Conservation (phyloP, 805 yeast species). For the Starmerella bacillaris region DNA sequence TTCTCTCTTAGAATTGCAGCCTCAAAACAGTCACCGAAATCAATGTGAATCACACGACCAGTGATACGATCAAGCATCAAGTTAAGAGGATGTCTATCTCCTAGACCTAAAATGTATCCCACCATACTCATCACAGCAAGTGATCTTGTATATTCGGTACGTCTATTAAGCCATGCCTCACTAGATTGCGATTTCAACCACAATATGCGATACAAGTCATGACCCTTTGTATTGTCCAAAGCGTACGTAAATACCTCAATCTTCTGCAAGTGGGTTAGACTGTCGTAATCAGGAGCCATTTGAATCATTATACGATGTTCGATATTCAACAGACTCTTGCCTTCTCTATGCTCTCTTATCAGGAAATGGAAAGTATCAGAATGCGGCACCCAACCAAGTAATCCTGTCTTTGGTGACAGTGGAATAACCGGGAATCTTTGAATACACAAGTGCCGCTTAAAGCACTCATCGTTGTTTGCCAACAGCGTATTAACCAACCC, state of each 20-base stretch:
- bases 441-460: conserved; percentile 84
- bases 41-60: conserved; percentile 92
- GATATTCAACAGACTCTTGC: conserved; percentile 73
- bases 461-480: conserved; percentile 82
- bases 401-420: conserved; percentile 88
- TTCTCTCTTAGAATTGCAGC: conserved; percentile 93
- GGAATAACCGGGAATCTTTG: conserved; percentile 90
- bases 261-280: conserved; percentile 70
- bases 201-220: conserved; percentile 81
- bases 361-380: conserved; percentile 91
- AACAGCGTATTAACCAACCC: conserved; percentile 85
- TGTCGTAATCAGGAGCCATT: conserved; percentile 95
- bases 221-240: conserved; percentile 85
- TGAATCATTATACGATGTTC: conserved; percentile 92
- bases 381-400: conserved; percentile 93
- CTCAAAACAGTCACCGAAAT: conserved; percentile 97
- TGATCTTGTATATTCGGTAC: conserved; percentile 90
- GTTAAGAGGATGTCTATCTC: conserved; percentile 96
- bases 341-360: conserved; percentile 79
- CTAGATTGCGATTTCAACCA: conserved; percentile 94
- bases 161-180: conserved; percentile 93
- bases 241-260: conserved; percentile 96
- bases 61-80: conserved; percentile 86
- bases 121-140: conserved; percentile 98
- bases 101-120: conserved; percentile 89